phyloP scores from a whole-genome alignment of 1,284 basidiomycete species.

The Ustilago crameri region DNA sequence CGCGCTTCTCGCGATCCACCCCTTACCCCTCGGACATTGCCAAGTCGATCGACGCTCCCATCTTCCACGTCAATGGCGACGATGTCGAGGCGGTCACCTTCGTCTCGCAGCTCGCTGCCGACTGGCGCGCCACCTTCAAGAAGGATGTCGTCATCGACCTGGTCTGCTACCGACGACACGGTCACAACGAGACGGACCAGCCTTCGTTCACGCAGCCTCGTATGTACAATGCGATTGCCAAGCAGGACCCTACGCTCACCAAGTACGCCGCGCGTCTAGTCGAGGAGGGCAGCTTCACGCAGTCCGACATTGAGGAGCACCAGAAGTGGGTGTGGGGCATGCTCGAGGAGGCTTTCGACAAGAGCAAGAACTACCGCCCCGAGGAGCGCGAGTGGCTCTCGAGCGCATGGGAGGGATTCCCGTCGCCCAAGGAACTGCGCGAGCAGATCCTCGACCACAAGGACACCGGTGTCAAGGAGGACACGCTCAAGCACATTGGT shows the following conservation, averaged over 20 bases:
- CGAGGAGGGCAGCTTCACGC: conserved; percentile 91
- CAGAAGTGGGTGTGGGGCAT: conserved; percentile 99
- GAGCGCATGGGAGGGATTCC: conserved; percentile 98
- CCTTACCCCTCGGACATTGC: conserved; percentile 99
- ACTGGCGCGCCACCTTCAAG: conserved; percentile 98
- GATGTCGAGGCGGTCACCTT: conserved; percentile 94
- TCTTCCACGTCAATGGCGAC: conserved; percentile 99
- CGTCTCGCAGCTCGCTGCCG: conserved; percentile 96
- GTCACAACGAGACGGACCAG: conserved; percentile 99
- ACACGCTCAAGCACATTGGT: conserved; percentile 85
- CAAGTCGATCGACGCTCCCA: conserved; percentile 97
- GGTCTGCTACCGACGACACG: conserved; percentile 97
- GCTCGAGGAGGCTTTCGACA: conserved; percentile 91
- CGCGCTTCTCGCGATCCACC: conserved; percentile 95
- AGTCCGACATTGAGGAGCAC: conserved; percentile 97
- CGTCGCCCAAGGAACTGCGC: conserved; percentile 92
- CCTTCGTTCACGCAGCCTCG: conserved; percentile 98
- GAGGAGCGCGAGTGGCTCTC: conserved; percentile 87
- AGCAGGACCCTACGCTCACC: conserved; percentile 90
- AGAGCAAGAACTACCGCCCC: conserved; percentile 92
- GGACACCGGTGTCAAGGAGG: conserved; percentile 82
- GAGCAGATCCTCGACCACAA: conserved; percentile 90
- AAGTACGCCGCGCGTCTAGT: conserved; percentile 92
- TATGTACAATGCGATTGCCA: conserved; percentile 97
- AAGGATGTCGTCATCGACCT: conserved; percentile 99